Base-by-base conservation (phyloP, 2,329 filamentous ascomycete species). In the Fusarium sp. region DNA sequence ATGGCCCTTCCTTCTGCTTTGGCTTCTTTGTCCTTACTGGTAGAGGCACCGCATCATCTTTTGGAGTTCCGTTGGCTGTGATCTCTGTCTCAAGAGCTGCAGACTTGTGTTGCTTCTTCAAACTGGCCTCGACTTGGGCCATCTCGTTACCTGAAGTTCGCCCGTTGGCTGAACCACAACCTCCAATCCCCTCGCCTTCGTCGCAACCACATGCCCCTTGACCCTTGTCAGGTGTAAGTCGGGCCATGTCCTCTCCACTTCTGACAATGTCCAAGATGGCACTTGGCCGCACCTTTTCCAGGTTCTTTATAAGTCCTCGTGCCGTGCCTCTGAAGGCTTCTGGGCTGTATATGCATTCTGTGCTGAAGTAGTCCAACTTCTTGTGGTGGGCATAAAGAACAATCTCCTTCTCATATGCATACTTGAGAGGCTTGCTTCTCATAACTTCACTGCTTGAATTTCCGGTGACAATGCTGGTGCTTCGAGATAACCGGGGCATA, bases 361-460 rank as follows among this genome's bases (percentile, higher is more conserved):
- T 99, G 76, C 91, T 97, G 81, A 99, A 99, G 81, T 99, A 99
- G 78, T 98, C 94, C 69, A 99, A 85, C 79, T 94, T 94, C 81
- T 96, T 97, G 83, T 99, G 94, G 78, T 98, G 93, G 7, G 96
- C 96, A 78, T 99, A 99, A 8, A 99, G 86, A 20, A 99, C 96
- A 72, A 99, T 99, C 79, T 99, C 96, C 82, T 99, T 99, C 79
- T 99, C 96, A 78, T 98, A 99, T 3, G 95, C 94, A 79, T 98
- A 99, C 80, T 99, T 98, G 47, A 99, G 86, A 16, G 96, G 96
- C 81, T 99, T 99, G 81, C 93, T 97, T 70, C 96, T 88, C 83
- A 97, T 97, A 71, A 98, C 95, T 65, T 97, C 94, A 63, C 92
- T 94, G n/a, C 86, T 88, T 32, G 90, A 84, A 74, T 89, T 91